phyloP scores from a whole-genome alignment of 2,329 filamentous ascomycete genomes.

The Coniochaeta sp. region DNA sequence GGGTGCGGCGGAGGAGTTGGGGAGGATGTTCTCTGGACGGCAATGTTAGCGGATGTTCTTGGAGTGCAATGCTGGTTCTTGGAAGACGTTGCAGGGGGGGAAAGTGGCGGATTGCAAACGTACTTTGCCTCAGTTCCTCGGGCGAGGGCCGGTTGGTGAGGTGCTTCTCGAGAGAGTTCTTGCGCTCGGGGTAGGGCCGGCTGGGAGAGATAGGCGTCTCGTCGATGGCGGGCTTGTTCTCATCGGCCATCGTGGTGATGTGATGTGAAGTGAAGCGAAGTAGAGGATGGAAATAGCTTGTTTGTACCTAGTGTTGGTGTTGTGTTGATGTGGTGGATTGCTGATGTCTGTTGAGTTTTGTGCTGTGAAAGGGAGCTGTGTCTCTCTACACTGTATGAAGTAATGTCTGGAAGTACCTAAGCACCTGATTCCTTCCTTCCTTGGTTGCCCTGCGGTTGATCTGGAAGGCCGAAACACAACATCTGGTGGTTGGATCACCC shows the following conservation, averaged over 20 bases:
- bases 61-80: background rate
- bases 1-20: conserved; percentile 69
- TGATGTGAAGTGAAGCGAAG: too few species aligned
- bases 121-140: conserved; percentile 73
- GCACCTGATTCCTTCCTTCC: background rate
- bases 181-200: conserved; percentile 39
- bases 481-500: background rate
- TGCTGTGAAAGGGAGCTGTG: background rate
- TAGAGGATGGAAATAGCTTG: too few species aligned
- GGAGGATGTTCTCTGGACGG: conserved; percentile 72
- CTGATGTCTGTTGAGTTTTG: background rate
- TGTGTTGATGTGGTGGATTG: background rate
- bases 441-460: background rate
- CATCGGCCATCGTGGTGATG: conserved; percentile 24
- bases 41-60: conserved; percentile 2
- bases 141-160: conserved; percentile 67
- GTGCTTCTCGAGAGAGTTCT: conserved; percentile 67
- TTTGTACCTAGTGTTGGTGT: background rate
- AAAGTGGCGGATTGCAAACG: conserved; percentile 18
- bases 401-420: background rate
- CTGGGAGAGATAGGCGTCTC: conserved; percentile 50
- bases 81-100: background rate
- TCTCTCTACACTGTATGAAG: too few species aligned
- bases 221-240: conserved; percentile 34
- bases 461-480: background rate